Percentiles rank a stretch among this genome's conserved stretches.
These are phyloP conservation scores for Polyplosphaeria fusca DNA, from an alignment of 495 filamentous ascomycete genomes.

Conservation along the genomic window DNA sequence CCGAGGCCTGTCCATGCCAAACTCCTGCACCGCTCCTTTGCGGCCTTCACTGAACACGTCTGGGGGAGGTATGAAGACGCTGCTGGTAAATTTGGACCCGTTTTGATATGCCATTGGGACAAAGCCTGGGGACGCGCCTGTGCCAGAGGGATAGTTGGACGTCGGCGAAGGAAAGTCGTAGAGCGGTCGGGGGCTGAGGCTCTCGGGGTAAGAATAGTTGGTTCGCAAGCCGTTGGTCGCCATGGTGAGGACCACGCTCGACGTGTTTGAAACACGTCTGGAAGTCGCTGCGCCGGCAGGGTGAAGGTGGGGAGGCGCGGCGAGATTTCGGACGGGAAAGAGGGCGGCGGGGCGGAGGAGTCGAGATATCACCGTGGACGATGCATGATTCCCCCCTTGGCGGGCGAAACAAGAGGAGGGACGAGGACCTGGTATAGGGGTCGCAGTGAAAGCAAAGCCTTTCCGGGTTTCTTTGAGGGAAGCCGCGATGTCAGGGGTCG, in stretches of 20 bases:
- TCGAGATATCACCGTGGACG: conserved; percentile 17
- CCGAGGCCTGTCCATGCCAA: conserved; percentile 7
- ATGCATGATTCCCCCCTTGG: conserved; percentile 10
- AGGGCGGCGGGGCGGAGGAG: conserved; percentile 10
- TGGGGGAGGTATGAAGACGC: conserved; percentile 28
- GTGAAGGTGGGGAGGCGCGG: conserved; percentile 14
- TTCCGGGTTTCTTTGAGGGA: conserved; percentile 5
- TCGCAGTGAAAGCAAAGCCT: neutral
- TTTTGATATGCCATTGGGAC: conserved; percentile 20
- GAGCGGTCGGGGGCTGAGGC: conserved; percentile 25
- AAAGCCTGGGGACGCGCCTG: conserved; percentile 26
- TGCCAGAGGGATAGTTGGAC: conserved; percentile 34
- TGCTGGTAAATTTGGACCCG: conserved; percentile 25
- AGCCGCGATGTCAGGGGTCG: no score
- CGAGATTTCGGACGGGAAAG: conserved; percentile 2
- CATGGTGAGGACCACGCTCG: conserved; percentile 11
- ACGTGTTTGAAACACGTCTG: neutral
- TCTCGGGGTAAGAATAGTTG: conserved; percentile 17
- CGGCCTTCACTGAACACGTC: conserved; percentile 29
- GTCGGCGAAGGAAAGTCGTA: conserved; percentile 33
- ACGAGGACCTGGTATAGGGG: neutral
- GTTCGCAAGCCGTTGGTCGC: conserved; percentile 29
- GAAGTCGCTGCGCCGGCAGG: neutral
- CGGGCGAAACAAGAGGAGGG: neutral
- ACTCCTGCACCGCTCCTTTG: conserved; percentile 12